Base-by-base conservation (phyloP, 2,329 filamentous ascomycete species). In the Neoascochyta sp. region DNA sequence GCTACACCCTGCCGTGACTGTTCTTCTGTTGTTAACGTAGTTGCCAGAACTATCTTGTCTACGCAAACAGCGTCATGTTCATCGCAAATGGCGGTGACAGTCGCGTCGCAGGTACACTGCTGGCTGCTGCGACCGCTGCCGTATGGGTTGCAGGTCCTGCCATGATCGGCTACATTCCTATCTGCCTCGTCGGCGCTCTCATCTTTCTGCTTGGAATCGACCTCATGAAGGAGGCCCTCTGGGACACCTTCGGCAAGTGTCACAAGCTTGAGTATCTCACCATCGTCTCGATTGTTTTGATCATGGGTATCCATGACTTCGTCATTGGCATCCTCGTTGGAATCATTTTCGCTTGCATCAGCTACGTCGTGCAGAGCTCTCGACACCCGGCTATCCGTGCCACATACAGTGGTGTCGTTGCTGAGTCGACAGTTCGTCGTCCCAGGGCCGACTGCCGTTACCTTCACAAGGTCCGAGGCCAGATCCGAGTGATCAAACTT, bases 241-340 rank as follows among this genome's bases (percentile, higher is more conserved):
- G 88, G 69, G 78, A 86, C 34, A 93, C 92, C 0, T 85, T 86
- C 59, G 88, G 88, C 42, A 94, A 92, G 63, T 71, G 96, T 20
- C 86, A 93, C 58, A 68, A 75, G 29, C 77, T 90, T 9, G 92
- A 98, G 57, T 98, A 95, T 60, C 59, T 92, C 18, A 98, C 92
- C 5, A 81, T 95, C 24, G 68, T 95, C 33, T 79, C 80, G 20
- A 96, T 96, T 44, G 88, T 95, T 1, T 68, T 95, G 12, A 86
- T 94, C 21, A 98, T 98, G 92, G 92, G 92, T 2, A 80, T 88
- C 7, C 90, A 94, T 65, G 92, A 98, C 63, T 98, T 98, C 56
- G 92, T 98, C 4, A 79, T 88, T 16, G 92, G 92, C 12, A 95
- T 98, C 24, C 80, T 92, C 8, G 77, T 95, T 16, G 92, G 92